Evolutionary conservation across 768 basidiomycete genomes (phyloP), one percentile per base, ranked within the genome.

Genomic region (Auricularia auricula-judae): DNA sequence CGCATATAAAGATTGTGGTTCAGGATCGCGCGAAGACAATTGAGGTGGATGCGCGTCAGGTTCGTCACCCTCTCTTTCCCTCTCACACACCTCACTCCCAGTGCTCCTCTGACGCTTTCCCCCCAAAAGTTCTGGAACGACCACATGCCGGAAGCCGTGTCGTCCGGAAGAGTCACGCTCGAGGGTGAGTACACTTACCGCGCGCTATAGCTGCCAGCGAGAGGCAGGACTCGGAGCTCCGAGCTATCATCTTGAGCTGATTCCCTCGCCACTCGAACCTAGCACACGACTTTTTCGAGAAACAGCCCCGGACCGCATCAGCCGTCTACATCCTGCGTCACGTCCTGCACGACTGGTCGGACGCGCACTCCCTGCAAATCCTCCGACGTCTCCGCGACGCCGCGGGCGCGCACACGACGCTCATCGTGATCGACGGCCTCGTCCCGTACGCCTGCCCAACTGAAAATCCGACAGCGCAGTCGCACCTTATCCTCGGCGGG

Each of bases 341-440:
- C 21, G 81, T 90, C 47, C 76, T 88, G 42, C 89, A 92, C 68
- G 89, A 92, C 69, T 91, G 89, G 89, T 84, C 88, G 1, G 86
- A 90, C 66, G 76, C 75, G 1, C 80, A 76, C 67, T 83, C 82
- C 23, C 67, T 65, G 23, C 76, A 76, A 43, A 82, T 84, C 54
- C 71, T 84, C 47, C 71, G 76, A 18, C 79, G 77, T 35, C 75
- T 84, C 4, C 75, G 81, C 12, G 74, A 74, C 3, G 79, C 76
- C 3, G 79, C 80, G 0, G 63, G 58, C 0, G 68, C 75, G 0
- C 72, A 77, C 3, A 90, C 88, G 33, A 82, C 77, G 65, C 76
- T 91, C 1, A 75, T 91, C 43, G 80, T 91, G 43, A 87, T 84
- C 0, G 89, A 91, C 67, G 86, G 85, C 65, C 77, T 90, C 34